Evolutionary conservation across 495 filamentous ascomycete species (phyloP).

Genomic region (Annulohypoxylon bovei): DNA sequence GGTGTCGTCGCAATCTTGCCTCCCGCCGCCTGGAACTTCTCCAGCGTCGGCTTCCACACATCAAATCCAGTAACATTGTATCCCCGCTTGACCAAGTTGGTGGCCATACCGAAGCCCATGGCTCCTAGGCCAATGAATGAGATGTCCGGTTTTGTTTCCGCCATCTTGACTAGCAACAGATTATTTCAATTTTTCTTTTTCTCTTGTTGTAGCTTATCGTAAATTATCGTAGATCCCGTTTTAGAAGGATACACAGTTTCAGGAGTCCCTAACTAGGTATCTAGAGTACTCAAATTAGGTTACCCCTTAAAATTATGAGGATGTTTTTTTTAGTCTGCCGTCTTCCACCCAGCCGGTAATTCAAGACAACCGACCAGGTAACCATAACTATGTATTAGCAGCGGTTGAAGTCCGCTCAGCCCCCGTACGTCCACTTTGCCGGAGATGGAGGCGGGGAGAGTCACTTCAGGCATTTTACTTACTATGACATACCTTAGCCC

Average conservation of each 20-base stretch:
- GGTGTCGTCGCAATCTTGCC: constrained; percentile 70
- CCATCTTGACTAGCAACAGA: constrained; percentile 35
- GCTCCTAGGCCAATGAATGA: constrained; percentile 87
- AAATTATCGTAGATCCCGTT: not conserved
- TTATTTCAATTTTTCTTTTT: not conserved
- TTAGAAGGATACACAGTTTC: not conserved
- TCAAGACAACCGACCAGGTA: not conserved
- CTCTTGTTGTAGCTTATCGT: not conserved
- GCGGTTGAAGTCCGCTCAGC: constrained; percentile 30
- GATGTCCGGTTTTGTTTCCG: constrained; percentile 61
- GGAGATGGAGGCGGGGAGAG: constrained; percentile 14
- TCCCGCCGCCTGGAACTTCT: constrained; percentile 72
- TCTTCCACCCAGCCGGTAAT: constrained; percentile 10
- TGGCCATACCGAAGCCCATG: constrained; percentile 91
- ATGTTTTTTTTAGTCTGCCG: not conserved
- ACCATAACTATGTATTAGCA: not conserved
- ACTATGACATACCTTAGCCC: not conserved
- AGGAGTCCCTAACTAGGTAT: not conserved
- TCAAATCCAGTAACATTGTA: constrained; percentile 80
- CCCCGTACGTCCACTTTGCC: constrained; percentile 14
- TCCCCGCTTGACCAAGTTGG: constrained; percentile 74
- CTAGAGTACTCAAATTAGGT: not conserved
- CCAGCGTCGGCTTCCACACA: constrained; percentile 76
- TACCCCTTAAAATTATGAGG: not conserved
- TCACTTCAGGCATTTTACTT: constrained; percentile 20